Evolutionary conservation across 768 basidiomycete species (phyloP).

Genomic region (Porpolomopsis calyptriformis): DNA sequence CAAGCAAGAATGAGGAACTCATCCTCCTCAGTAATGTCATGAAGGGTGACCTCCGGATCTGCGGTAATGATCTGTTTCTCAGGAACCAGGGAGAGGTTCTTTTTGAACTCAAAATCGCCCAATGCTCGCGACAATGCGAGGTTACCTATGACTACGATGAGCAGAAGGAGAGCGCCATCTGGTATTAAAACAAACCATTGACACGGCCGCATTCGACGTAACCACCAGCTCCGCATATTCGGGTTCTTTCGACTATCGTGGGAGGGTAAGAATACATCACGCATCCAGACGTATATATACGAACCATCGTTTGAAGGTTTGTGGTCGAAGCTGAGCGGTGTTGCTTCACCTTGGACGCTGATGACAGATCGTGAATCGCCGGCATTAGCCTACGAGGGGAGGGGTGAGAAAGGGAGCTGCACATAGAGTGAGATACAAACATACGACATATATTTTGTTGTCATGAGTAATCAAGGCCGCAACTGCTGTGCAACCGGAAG

Average conservation of each 20-base stretch:
- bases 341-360: slow-evolving; percentile 73
- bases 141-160: slow-evolving; percentile 51
- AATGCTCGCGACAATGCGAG: slow-evolving; percentile 90
- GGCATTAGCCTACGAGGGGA: slow-evolving; percentile 74
- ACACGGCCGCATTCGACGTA: slow-evolving; percentile 96
- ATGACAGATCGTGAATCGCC: slow-evolving; percentile 93
- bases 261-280: slow-evolving; percentile 3
- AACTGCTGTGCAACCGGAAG: slow-evolving; percentile 94
- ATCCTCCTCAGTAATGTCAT: slow-evolving; percentile 77
- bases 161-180: background rate
- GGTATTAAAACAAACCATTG: slow-evolving; percentile 50
- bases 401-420: background rate
- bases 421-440: slow-evolving; percentile 18
- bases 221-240: slow-evolving; percentile 86
- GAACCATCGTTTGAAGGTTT: slow-evolving; percentile 82
- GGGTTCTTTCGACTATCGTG: slow-evolving; percentile 61
- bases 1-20: slow-evolving; percentile 97
- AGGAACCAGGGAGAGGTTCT: slow-evolving; percentile 67
- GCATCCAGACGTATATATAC: slow-evolving; percentile 17
- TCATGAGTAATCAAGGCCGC: slow-evolving; percentile 75
- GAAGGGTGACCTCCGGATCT: slow-evolving; percentile 81
- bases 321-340: slow-evolving; percentile 88
- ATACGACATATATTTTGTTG: slow-evolving; percentile 67
- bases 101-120: slow-evolving; percentile 99
- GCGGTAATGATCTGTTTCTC: slow-evolving; percentile 93